These are phyloP conservation scores for Pontederia paniculata DNA, from an alignment of 176 grass and related monocot genomes.

Conservation along the genomic window DNA sequence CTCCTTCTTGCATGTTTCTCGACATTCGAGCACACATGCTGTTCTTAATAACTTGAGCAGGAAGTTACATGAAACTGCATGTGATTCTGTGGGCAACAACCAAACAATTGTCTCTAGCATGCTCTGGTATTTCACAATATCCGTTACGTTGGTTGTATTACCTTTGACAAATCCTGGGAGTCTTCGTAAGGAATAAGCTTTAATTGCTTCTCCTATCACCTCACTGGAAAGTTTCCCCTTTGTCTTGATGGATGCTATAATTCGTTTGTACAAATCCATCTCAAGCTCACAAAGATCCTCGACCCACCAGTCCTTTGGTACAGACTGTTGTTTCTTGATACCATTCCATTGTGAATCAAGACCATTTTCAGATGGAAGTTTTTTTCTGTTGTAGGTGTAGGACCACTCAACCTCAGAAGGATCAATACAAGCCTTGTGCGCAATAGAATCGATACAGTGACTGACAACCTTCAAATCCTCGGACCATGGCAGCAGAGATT, in stretches of 20 bases:
- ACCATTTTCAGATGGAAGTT: conserved; percentile 69
- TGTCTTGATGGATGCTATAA: conserved; percentile 43
- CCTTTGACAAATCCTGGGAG: conserved; percentile 53
- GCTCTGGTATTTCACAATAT: conserved; percentile 29
- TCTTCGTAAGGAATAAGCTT: conserved; percentile 60
- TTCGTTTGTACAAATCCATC: conserved; percentile 74
- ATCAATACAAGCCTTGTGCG: conserved; percentile 66
- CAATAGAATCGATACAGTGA: conserved; percentile 79
- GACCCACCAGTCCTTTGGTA: conserved; percentile 95
- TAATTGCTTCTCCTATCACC: conserved; percentile 82
- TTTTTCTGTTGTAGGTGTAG: conserved; percentile 96
- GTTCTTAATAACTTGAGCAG: conserved; percentile 69
- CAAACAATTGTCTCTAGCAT: conserved; percentile 54
- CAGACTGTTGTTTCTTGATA: conserved; percentile 58
- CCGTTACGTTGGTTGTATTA: conserved; percentile 35
- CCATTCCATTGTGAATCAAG: conserved; percentile 78
- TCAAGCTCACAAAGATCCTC: conserved; percentile 93
- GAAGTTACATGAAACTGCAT: conserved; percentile 73
- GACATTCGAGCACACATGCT: conserved; percentile 54
- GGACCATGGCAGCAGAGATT: conserved; percentile 52
- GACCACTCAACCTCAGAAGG: conserved; percentile 89
- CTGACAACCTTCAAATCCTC: conserved; percentile 79
- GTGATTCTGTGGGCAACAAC: conserved; percentile 53
- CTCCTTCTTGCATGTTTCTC: conserved; percentile 25
- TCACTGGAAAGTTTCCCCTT: conserved; percentile 38